These are phyloP conservation scores for Psilocybe subaeruginosa DNA, from an alignment of 768 basidiomycete species.

Conservation along the genomic window DNA sequence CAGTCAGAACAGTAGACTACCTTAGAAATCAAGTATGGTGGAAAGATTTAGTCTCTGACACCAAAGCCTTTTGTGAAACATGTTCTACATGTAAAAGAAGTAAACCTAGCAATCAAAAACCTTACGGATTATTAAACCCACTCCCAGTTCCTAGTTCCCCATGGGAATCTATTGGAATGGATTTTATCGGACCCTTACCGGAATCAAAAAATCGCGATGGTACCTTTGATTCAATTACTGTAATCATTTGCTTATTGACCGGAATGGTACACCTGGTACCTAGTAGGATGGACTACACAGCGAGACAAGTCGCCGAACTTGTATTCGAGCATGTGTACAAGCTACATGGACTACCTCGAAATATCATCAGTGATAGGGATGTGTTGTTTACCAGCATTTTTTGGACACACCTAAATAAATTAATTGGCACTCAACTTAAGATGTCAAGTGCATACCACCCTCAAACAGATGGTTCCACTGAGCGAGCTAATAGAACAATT, in stretches of 20 bases:
- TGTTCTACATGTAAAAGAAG: constrained; percentile 22
- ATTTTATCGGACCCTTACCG: constrained; percentile 23
- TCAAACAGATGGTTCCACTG: too few species aligned
- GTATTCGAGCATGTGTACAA: constrained; percentile 38
- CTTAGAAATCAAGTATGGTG: too few species aligned
- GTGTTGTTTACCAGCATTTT: constrained; percentile 45
- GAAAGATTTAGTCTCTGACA: constrained; percentile 24
- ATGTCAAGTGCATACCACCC: too few species aligned
- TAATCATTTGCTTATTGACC: constrained; percentile 30
- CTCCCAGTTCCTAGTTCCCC: constrained; percentile 27
- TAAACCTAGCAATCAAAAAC: constrained; percentile 29
- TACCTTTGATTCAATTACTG: constrained; percentile 28
- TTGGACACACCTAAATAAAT: too few species aligned
- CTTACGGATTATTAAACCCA: constrained; percentile 27
- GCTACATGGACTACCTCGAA: constrained; percentile 38
- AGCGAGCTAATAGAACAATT: too few species aligned
- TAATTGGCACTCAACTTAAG: too few species aligned
- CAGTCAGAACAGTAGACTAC: too few species aligned
- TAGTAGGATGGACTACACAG: constrained; percentile 28
- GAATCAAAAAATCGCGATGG: constrained; percentile 22
- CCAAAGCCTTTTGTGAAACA: constrained; percentile 29
- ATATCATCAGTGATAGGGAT: constrained; percentile 45
- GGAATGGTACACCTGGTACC: constrained; percentile 30
- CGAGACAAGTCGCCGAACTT: constrained; percentile 36
- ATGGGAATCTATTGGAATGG: constrained; percentile 26